Evolutionary conservation across 805 yeast genomes (phyloP).

Genomic region (Cyberlindnera maclurae): DNA sequence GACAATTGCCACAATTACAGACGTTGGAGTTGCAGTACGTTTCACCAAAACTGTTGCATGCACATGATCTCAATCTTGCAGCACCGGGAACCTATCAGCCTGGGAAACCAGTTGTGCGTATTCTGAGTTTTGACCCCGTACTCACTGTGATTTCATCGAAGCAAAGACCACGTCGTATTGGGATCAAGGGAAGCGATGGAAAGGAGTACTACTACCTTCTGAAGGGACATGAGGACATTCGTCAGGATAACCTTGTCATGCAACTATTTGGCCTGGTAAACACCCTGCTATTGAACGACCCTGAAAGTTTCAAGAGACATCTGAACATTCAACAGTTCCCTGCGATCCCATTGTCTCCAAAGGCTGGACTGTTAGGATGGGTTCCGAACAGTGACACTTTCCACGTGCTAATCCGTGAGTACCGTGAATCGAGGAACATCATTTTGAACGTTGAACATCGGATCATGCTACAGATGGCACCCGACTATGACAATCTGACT

Average conservation of each 20-base stretch:
- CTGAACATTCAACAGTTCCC: constrained; percentile 87
- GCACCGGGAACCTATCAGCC: constrained; percentile 92
- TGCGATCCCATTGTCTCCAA: constrained; percentile 93
- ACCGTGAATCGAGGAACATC: constrained; percentile 86
- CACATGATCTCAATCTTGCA: constrained; percentile 75
- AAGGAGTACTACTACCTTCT: constrained; percentile 74
- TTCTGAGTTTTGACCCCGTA: constrained; percentile 71
- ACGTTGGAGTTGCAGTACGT: constrained; percentile 87
- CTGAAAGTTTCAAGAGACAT: constrained; percentile 95
- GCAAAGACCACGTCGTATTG: constrained; percentile 86
- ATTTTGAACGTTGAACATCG: constrained; percentile 89
- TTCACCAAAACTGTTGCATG: constrained; percentile 80
- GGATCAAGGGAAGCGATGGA: constrained; percentile 85
- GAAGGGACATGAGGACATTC: constrained; percentile 96
- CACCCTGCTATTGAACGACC: constrained; percentile 78
- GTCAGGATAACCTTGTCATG: constrained; percentile 97
- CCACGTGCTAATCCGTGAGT: constrained; percentile 87
- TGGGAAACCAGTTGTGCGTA: constrained; percentile 69
- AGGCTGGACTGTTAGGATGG: constrained; percentile 95
- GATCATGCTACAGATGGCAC: constrained; percentile 96
- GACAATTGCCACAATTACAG: constrained; percentile 82
- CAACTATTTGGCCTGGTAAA: constrained; percentile 94
- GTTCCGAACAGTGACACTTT: constrained; percentile 96
- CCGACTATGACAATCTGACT: constrained; percentile 83
- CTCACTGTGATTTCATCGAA: constrained; percentile 87